Conservation (phyloP, 768 basidiomycete species). For the Rhizopogon vinicolor region DNA sequence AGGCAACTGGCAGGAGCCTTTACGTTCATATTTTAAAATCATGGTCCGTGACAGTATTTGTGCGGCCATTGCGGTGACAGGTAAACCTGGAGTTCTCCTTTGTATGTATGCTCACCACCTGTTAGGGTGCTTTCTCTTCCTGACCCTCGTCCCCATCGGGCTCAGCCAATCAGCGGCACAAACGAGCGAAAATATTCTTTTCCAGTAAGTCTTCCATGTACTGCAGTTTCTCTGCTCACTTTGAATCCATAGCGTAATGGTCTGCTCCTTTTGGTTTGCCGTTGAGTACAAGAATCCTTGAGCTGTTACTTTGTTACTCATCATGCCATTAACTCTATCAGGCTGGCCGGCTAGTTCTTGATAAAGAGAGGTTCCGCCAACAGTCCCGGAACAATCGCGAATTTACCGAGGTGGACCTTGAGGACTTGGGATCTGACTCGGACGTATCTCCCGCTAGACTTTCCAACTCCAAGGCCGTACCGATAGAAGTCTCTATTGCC, state of each 20-base stretch:
- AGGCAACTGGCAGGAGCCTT: background rate
- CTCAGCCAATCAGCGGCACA: conserved; percentile 4
- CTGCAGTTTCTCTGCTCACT: background rate
- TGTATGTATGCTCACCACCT: background rate
- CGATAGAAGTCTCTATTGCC: background rate
- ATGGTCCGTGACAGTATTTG: conserved; percentile 10
- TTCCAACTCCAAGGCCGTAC: background rate
- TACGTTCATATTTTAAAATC: background rate
- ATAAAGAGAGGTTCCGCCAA: background rate
- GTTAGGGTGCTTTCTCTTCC: conserved; percentile 13
- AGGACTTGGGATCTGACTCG: background rate
- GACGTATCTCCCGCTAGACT: background rate
- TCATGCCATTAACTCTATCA: background rate
- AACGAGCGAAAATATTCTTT: conserved; percentile 15
- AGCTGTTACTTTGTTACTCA: background rate
- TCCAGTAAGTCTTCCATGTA: conserved; percentile 12
- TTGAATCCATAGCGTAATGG: background rate
- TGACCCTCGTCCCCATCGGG: conserved; percentile 9
- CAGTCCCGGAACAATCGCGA: background rate
- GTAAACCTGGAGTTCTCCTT: conserved; percentile 3
- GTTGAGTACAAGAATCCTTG: background rate
- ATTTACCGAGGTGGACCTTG: background rate
- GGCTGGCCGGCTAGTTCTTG: background rate
- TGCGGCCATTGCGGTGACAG: conserved; percentile 5
- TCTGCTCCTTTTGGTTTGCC: background rate